Base-by-base conservation (phyloP, 2,329 filamentous ascomycete genomes). In the Pseudonectria buxi region DNA sequence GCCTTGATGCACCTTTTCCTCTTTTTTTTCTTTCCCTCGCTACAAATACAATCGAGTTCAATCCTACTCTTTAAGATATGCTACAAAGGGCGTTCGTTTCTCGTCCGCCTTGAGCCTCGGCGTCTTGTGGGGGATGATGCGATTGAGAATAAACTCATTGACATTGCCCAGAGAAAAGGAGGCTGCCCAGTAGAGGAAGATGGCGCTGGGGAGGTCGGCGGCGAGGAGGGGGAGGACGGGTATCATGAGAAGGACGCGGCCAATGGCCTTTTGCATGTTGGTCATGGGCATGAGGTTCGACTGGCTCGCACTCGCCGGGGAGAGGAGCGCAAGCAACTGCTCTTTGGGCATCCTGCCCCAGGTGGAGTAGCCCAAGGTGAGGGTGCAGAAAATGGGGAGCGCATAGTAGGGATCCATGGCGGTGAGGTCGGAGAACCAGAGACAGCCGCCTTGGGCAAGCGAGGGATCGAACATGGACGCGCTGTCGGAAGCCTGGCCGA, bases 361-460 rank as follows among this genome's bases (percentile, higher is more conserved):
- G 3, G 43, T 49, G 14, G 50, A 54, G 35, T 43, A 49, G 4
- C 50, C 52, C 14, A 64, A 36, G 9, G 59, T 40, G 1, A 42
- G 43, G 2, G 56, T 54, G 37, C 57, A 64, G 26, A 61, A 38
- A 7, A 59, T 16, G 3, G 75, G 72, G 0, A 78, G 62, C 18
- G 67, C 53, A 37, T 65, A 59, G 37, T 67, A 68, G 1, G 75
- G 72, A 40, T 78, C 75, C 24, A 68, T 57, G 22, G 51, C 65
- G 6, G 67, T 69, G 15, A 78, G 62, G 44, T 78, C 68, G 3
- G 64, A 58, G 46, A 78, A 76, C 73, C 74, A 78, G 12, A 77
- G 58, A 27, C 62, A 65, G 16, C 74, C 74, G 5, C 69, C 74
- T 0, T 67, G 60, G 1, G 59, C 49, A n/a, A 78, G 48, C 1